Conservation (phyloP, 495 filamentous ascomycete species). For the Aspergillus asperescens region DNA sequence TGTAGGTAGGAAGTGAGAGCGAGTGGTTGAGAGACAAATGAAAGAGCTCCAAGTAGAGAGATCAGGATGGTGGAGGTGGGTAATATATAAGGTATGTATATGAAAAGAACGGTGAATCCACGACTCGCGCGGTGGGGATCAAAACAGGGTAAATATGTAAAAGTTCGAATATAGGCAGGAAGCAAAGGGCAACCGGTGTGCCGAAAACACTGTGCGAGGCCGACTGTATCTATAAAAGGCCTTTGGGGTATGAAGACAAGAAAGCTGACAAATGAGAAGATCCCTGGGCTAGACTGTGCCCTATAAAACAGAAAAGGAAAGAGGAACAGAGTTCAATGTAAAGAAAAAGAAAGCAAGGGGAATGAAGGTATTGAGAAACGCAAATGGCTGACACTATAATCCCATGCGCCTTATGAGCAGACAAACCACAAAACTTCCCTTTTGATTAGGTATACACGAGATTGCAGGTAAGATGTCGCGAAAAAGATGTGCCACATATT, state of each 20-base stretch:
- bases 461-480: conserved; percentile 15
- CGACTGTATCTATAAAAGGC: conserved; percentile 40
- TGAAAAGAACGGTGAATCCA: conserved; percentile 28
- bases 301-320: conserved; percentile 20
- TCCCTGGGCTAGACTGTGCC: conserved; percentile 19
- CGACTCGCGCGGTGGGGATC: conserved; percentile 39
- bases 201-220: conserved; percentile 37
- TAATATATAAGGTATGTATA: conserved; percentile 18
- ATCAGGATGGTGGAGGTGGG: conserved; percentile 12
- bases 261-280: conserved; percentile 23
- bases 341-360: conserved; percentile 19
- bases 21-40: conserved; percentile 28
- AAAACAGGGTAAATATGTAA: conserved; percentile 30
- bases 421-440: conserved; percentile 22
- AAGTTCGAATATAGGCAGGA: conserved; percentile 15
- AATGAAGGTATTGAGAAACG: conserved; percentile 16
- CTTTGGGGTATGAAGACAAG: conserved; percentile 40
- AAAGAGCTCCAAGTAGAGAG: conserved; percentile 22
- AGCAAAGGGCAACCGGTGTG: conserved; percentile 24
- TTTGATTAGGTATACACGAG: conserved; percentile 19
- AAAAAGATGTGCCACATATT: conserved; percentile 4
- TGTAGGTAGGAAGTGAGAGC: conserved; percentile 6
- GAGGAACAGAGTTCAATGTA: conserved; percentile 15
- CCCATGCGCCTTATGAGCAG: conserved; percentile 35
- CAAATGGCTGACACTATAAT: conserved; percentile 26